These are phyloP conservation scores for Fusarium sp. DNA, from an alignment of 2,329 filamentous ascomycete genomes.

Conservation along the genomic window DNA sequence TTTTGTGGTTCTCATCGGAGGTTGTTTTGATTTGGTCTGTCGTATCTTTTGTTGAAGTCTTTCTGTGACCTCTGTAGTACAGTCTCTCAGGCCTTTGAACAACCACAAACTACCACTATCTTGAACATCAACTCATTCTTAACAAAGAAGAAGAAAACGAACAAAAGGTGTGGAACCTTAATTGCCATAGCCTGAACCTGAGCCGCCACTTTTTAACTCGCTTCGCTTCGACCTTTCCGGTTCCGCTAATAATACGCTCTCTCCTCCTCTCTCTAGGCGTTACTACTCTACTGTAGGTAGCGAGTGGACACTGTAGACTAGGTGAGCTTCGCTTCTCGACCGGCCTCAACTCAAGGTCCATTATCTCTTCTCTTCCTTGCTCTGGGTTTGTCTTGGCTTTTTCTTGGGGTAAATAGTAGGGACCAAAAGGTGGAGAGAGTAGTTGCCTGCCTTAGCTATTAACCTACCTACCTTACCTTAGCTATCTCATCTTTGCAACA, in stretches of 20 bases:
- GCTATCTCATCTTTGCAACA: conserved; percentile 21
- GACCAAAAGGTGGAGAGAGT: conserved; percentile 21
- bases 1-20: conserved; percentile 32
- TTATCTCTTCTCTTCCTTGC: conserved; percentile 13
- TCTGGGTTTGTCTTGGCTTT: conserved; percentile 10
- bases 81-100: neutral
- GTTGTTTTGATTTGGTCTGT: conserved; percentile 4
- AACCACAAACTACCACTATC: neutral
- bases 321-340: conserved; percentile 18
- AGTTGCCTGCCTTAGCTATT: conserved; percentile 4
- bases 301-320: neutral
- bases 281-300: neutral
- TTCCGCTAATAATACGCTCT: conserved; percentile 24
- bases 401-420: conserved; percentile 21
- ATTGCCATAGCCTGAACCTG: conserved; percentile 26
- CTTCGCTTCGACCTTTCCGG: conserved; percentile 39
- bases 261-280: conserved; percentile 2
- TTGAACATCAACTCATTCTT: neutral
- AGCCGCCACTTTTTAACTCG: conserved; percentile 39
- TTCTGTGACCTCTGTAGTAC: conserved; percentile 12
- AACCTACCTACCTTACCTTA: conserved; percentile 3
- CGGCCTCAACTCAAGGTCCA: conserved; percentile 16
- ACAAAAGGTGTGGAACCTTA: conserved; percentile 45
- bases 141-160: conserved; percentile 15
- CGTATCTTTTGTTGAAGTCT: neutral